phyloP scores from a whole-genome alignment of 495 filamentous ascomycete genomes.

The Penicillium desertorum region DNA sequence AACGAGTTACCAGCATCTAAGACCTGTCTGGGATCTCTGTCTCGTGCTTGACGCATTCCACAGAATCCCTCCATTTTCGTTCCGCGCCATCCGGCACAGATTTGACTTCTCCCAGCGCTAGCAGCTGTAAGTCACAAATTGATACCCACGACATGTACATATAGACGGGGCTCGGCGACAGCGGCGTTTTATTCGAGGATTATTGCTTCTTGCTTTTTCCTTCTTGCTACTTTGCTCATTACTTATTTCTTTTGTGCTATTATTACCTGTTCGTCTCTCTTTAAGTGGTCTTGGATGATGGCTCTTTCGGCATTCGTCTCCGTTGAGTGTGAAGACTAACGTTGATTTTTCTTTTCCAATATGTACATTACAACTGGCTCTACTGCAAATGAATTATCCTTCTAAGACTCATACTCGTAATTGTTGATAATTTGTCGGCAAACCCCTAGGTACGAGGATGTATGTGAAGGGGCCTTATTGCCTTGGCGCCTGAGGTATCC shows the following conservation, averaged over 20 bases:
- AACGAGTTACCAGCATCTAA: constrained; percentile 51
- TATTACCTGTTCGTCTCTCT: constrained; percentile 9
- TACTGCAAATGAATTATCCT: constrained; percentile 1
- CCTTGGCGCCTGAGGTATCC: constrained; percentile 27
- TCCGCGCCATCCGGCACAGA: constrained; percentile 7
- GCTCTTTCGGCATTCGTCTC: background rate
- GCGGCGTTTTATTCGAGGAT: constrained; percentile 30
- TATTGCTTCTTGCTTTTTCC: constrained; percentile 12
- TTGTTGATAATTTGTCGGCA: background rate
- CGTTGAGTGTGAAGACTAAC: background rate
- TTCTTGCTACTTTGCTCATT: constrained; percentile 10
- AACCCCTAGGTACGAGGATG: background rate
- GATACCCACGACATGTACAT: constrained; percentile 40
- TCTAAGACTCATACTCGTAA: background rate
- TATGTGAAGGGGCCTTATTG: background rate
- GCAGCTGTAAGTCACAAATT: constrained; percentile 27
- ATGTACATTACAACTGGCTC: constrained; percentile 16
- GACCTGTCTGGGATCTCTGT: background rate
- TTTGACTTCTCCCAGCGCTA: constrained; percentile 14
- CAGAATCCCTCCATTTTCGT: constrained; percentile 8
- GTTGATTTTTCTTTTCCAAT: constrained; percentile 1
- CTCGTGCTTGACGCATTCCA: background rate
- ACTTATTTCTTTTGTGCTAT: constrained; percentile 16
- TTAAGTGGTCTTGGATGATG: background rate
- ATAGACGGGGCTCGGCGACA: constrained; percentile 41